Percentiles rank a stretch among this genome's conserved stretches.
Conservation (phyloP, 495 filamentous ascomycete species). For the Penicillium canescens region DNA sequence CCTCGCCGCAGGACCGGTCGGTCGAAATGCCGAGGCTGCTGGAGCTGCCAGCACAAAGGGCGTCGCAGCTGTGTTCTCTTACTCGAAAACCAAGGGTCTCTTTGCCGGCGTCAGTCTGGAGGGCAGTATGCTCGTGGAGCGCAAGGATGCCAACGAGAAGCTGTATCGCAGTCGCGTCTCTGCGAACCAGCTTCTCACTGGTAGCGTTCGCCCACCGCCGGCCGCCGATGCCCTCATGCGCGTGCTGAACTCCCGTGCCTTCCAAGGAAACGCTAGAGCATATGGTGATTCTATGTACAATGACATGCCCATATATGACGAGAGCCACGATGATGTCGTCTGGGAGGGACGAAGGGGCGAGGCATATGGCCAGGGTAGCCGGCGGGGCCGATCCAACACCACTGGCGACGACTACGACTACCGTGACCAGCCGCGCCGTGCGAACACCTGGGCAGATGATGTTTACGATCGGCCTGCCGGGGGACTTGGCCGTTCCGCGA, state of each 20-base stretch:
- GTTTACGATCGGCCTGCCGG: slow-evolving; percentile 69
- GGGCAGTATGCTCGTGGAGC: slow-evolving; percentile 85
- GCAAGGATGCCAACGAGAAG: slow-evolving; percentile 95
- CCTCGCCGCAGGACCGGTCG: slow-evolving; percentile 90
- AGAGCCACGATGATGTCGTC: slow-evolving; percentile 83
- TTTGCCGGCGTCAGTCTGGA: slow-evolving; percentile 96
- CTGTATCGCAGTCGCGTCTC: slow-evolving; percentile 82
- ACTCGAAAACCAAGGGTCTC: slow-evolving; percentile 94
- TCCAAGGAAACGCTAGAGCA: slow-evolving; percentile 58
- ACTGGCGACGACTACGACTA: slow-evolving; percentile 59
- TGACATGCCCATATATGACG: slow-evolving; percentile 89
- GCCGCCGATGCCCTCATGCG: slow-evolving; percentile 80
- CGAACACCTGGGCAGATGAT: slow-evolving; percentile 88
- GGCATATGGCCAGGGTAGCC: slow-evolving; percentile 73
- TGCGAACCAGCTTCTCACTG: slow-evolving; percentile 78
- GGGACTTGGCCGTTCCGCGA: slow-evolving; percentile 51
- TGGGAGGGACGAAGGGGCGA: slow-evolving; percentile 82
- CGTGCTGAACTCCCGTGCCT: slow-evolving; percentile 80
- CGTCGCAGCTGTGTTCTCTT: slow-evolving; percentile 91
- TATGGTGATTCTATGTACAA: slow-evolving; percentile 81
- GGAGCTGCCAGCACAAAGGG: slow-evolving; percentile 89
- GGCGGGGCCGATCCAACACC: slow-evolving; percentile 57
- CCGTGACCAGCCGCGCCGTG: slow-evolving; percentile 63
- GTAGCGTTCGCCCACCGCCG: slow-evolving; percentile 74
- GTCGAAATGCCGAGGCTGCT: slow-evolving; percentile 93